Base-by-base conservation (phyloP, 495 filamentous ascomycete genomes). In the Aspergillus heteromorphus region DNA sequence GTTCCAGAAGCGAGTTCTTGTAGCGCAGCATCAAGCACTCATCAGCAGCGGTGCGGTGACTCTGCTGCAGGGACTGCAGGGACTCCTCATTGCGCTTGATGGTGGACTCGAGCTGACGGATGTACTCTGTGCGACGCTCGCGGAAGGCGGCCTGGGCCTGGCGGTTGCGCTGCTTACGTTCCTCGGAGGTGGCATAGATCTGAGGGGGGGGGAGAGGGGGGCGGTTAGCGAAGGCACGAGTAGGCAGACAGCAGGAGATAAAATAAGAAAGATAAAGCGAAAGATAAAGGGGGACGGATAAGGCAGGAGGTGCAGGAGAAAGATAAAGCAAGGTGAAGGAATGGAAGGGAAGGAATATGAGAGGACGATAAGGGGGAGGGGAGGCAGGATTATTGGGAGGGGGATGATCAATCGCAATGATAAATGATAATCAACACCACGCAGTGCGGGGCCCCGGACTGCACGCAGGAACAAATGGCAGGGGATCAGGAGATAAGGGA, bases 131-230 rank as follows among this genome's bases (percentile, higher is more conserved):
- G 57, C 93, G 85, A 56, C 93, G 85, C 70, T 98, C 93, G 43
- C 93, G 86, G 65, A 98, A 98, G 25, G 93, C 93, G 42, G 93
- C 93, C 70, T 98, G 93, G 25, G 93, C 93, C 72, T 97, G 95
- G 57, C 93, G 82, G 65, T 98, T 98, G 59, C 95, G 84, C 74
- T 97, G 93, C 76, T 98, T 97, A 64, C 93, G 82, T 72, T 97
- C 95, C 71, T 98, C 93, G 9, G 93, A 97, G 25, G 93, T 98
- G 18, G 93, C 93, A 78, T 98, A 98, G 45, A 97, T 96, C 91
- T 95, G 57, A 36, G 31, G 18, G 47, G 4, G 10, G 20, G 17
- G 29, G 60, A 92, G 57, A 36, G 31, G 18, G 47, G 4, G 10
- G 20, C 21, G 29, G 60, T 68, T 57, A 64, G 60, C 43, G 45